phyloP scores from a whole-genome alignment of 2,329 filamentous ascomycete species.

The Phialophora chinensis region DNA sequence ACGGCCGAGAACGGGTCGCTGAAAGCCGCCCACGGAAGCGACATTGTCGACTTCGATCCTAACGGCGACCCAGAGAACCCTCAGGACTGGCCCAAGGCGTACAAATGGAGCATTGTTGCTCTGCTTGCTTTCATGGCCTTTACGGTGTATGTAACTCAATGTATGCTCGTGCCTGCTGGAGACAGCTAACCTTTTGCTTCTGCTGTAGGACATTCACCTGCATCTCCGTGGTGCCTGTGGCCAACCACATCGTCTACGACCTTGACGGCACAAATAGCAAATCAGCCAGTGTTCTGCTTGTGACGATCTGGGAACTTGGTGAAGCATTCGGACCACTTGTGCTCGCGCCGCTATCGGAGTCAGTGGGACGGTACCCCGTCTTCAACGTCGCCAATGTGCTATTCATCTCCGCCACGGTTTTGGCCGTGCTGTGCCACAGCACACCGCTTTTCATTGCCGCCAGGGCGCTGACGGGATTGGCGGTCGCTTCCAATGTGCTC shows the following conservation, averaged over 20 bases:
- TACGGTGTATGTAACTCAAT: slow-evolving; percentile 30
- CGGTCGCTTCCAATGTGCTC: slow-evolving; percentile 60
- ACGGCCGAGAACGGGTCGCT: not conserved
- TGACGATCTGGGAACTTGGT: slow-evolving; percentile 58
- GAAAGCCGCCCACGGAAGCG: slow-evolving; percentile 13
- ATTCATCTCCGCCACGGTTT: slow-evolving; percentile 52
- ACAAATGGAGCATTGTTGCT: slow-evolving; percentile 39
- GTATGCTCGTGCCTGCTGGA: not conserved
- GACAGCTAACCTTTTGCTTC: slow-evolving; percentile 3
- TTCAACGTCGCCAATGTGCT: slow-evolving; percentile 50
- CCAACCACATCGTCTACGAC: slow-evolving; percentile 58
- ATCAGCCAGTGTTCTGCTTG: slow-evolving; percentile 57
- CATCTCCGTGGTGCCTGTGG: slow-evolving; percentile 62
- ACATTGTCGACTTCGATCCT: slow-evolving; percentile 37
- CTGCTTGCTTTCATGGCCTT: slow-evolving; percentile 39
- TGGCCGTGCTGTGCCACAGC: slow-evolving; percentile 49
- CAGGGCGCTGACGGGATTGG: slow-evolving; percentile 52
- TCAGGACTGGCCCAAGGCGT: slow-evolving; percentile 35
- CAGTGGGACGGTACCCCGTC: slow-evolving; percentile 49
- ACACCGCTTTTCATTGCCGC: slow-evolving; percentile 50
- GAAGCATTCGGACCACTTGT: slow-evolving; percentile 55
- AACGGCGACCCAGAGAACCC: slow-evolving; percentile 40
- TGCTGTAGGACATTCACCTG: slow-evolving; percentile 62
- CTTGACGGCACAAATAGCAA: slow-evolving; percentile 49
- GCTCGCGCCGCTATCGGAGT: slow-evolving; percentile 54